Base-by-base conservation (phyloP, 202 grass and related monocot species). In the Hordeum pubiflorum region DNA sequence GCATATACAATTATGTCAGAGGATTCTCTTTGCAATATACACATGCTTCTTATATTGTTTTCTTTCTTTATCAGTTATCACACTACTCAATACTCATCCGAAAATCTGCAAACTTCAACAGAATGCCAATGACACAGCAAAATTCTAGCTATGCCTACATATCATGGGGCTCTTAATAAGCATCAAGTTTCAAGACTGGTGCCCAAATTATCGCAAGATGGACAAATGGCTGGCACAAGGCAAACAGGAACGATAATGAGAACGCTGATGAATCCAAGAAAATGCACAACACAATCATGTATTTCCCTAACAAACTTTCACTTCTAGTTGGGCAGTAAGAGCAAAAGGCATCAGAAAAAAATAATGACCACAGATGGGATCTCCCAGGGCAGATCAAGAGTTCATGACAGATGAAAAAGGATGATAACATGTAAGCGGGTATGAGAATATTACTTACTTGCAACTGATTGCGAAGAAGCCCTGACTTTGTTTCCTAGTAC, bases 401-500 rank as follows among this genome's bases (percentile, higher is more conserved):
- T 82, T 76, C 41, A 86, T 69, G 24, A 29, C 65, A 74, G 17
- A 79, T 48, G 27, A 52, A 63, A 22, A 60, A 78, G 74, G 21
- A 77, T 0, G 9, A 74, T 15, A 66, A 43, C 22, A 77, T 64
- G 56, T 69, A 77, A 43, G 26, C 43, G 22, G 58, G 48, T 6
- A 76, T 52, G 68, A 71, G 39, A 85, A 58, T 54, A 79, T 59
- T 44, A 52, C 86, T 93, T 93, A 97, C 93, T 83, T 89, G 83
- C 58, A 97, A 80, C 81, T 89, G 90, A 84, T 32, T 69, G 13
- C 3, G 86, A 67, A 89, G 48, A 83, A 91, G 69, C 38, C 84
- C 84, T 6, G 80, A 81, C 75, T 87, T 93, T 39, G 76, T 72
- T 80, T 91, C 90, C 93, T 97, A 81, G 82, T 81, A 80, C 68